phyloP scores from a whole-genome alignment of 495 filamentous ascomycete genomes.

The Aspergillus kassunensis region DNA sequence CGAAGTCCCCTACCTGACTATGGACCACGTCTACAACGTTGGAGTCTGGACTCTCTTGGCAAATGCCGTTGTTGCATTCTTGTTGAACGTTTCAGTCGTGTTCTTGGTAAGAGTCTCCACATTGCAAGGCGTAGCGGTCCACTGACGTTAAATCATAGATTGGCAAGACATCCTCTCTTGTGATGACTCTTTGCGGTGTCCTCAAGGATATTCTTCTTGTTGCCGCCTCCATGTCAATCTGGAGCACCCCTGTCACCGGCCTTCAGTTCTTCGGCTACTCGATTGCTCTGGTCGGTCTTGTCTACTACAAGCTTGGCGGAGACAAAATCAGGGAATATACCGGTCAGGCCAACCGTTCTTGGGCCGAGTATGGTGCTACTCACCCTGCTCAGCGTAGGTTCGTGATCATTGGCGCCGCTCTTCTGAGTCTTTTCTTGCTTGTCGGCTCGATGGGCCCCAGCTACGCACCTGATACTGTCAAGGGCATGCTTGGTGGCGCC shows the following conservation, averaged over 20 bases:
- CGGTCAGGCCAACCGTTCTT: conserved; percentile 61
- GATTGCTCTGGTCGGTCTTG: conserved; percentile 82
- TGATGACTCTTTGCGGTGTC: conserved; percentile 96
- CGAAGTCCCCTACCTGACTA: conserved; percentile 66
- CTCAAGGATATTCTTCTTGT: conserved; percentile 98
- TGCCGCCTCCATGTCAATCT: conserved; percentile 81
- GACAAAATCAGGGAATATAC: conserved; percentile 79
- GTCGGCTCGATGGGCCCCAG: conserved; percentile 56
- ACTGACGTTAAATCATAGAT: conserved; percentile 54
- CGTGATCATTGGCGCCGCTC: conserved; percentile 57
- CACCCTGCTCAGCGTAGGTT: conserved; percentile 74
- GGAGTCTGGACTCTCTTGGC: conserved; percentile 70
- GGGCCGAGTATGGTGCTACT: conserved; percentile 80
- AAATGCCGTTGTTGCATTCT: conserved; percentile 81
- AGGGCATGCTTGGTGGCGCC: conserved; percentile 42
- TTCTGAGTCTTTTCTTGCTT: conserved; percentile 65
- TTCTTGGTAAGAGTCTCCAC: conserved; percentile 69
- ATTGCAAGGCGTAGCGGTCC: not conserved
- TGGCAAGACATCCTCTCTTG: conserved; percentile 92
- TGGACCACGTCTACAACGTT: conserved; percentile 70
- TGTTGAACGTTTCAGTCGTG: conserved; percentile 89
- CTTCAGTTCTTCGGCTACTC: conserved; percentile 95
- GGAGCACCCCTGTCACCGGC: conserved; percentile 72
- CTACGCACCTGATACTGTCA: conserved; percentile 40
- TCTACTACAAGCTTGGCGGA: conserved; percentile 95